phyloP scores from a whole-genome alignment of 495 filamentous ascomycete genomes.

The Choiromyces venosus region DNA sequence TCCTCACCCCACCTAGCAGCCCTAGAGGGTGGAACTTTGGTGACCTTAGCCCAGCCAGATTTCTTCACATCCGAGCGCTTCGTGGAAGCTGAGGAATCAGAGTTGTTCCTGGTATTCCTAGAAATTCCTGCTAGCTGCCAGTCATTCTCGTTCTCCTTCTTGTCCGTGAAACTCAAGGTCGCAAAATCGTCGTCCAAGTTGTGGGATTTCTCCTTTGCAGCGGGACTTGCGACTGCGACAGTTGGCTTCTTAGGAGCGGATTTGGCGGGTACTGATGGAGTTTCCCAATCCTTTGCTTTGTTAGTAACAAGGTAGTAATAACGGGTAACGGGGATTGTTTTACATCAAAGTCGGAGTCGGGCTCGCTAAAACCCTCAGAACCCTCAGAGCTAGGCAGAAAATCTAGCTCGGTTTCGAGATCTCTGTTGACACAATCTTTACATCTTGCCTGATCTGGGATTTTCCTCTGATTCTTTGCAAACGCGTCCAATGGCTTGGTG shows the following conservation, averaged over 20 bases:
- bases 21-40: conserved; percentile 13
- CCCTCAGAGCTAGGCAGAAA: conserved; percentile 14
- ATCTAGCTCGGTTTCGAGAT: conserved; percentile 28
- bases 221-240: not conserved
- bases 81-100: not conserved
- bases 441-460: conserved; percentile 51
- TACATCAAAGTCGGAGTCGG: conserved; percentile 17
- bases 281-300: not conserved
- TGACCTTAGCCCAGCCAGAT: conserved; percentile 25
- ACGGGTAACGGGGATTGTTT: not conserved
- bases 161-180: not conserved
- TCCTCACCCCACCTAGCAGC: conserved; percentile 25
- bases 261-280: not conserved
- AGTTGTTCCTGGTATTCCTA: not conserved
- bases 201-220: not conserved
- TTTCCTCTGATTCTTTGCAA: conserved; percentile 52
- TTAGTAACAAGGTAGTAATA: conserved; percentile 6
- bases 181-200: not conserved
- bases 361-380: conserved; percentile 1
- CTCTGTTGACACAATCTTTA: conserved; percentile 49
- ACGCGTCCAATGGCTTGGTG: conserved; percentile 48
- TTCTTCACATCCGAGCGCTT: conserved; percentile 7
- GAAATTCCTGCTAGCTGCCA: not conserved
- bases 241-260: not conserved
- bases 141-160: not conserved